phyloP scores from a whole-genome alignment of 495 filamentous ascomycete species.

The Tuber umbilicatum region DNA sequence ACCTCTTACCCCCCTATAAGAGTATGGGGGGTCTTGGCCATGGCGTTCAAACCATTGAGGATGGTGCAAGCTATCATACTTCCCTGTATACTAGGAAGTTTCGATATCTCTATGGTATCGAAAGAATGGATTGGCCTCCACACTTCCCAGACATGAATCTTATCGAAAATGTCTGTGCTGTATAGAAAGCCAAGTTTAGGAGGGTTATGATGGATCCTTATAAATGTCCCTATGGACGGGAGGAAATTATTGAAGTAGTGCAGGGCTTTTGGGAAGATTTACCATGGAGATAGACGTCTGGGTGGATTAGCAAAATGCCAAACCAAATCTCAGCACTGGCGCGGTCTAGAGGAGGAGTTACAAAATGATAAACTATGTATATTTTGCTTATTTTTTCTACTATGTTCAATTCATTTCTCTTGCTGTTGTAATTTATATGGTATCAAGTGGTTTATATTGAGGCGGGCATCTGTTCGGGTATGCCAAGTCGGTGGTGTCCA shows the following conservation, averaged over 20 bases:
- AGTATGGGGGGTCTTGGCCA: neutral
- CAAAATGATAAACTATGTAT: too few relatives aligned
- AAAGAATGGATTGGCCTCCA: conserved; percentile 10
- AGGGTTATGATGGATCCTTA: neutral
- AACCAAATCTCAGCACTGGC: neutral
- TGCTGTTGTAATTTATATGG: too few relatives aligned
- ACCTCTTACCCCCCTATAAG: conserved; percentile 3
- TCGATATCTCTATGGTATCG: neutral
- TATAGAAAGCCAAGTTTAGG: conserved; percentile 7
- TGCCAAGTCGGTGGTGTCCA: too few relatives aligned
- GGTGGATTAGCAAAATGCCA: conserved; percentile 14
- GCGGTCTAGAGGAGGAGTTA: too few relatives aligned
- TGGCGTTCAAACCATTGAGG: conserved; percentile 6
- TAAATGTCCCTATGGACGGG: neutral
- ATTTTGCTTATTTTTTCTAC: too few relatives aligned
- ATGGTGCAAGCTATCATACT: conserved; percentile 7
- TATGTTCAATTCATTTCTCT: too few relatives aligned
- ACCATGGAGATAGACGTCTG: conserved; percentile 7
- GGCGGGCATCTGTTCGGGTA: too few relatives aligned
- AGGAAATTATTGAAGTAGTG: conserved; percentile 8
- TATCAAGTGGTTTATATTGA: too few relatives aligned
- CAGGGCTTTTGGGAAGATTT: conserved; percentile 11
- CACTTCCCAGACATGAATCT: too few relatives aligned
- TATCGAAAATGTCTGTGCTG: conserved; percentile 8
- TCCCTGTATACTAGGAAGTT: conserved; percentile 1